Evolutionary conservation across 148 eudicot genomes (phyloP), one percentile per base, ranked within the genome.

Genomic region (Rhododendron griersonianum): DNA sequence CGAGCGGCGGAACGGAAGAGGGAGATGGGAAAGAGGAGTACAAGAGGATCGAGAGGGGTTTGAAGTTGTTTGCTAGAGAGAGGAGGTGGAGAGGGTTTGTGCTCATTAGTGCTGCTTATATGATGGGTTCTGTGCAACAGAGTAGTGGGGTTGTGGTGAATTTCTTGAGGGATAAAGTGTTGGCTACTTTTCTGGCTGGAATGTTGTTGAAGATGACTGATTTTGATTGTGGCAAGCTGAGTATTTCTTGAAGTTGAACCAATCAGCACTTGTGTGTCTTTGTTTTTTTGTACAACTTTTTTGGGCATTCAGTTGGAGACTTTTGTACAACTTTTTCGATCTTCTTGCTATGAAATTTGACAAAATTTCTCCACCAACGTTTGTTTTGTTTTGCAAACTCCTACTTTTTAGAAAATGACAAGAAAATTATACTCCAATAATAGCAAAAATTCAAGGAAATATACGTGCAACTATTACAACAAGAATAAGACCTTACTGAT

Each of bases 51-150:
- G 93, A 87, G 86, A 81, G 0, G 4, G 90, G 87, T 0, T 76
- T 94, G 67, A 50, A 78, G 41, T 86, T 81, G 35, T 94, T 47
- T 74, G 95, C 92, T 0, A 75, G 59, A 80, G 85, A 90, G 74
- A 91, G 95, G 88, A 90, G 61, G 65, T 94, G 94, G 96, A 90
- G 94, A 83, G 89, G 89, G 35, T 57, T 89, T 84, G 91, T 88
- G 16, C 91, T 93, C 10, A 86, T 90, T 30, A 73, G 86, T 65
- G 87, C 91, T 2, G 81, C 92, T 28, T 92, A 90, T 86, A 69
- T 91, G 73, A 39, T 92, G 9, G 94, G 95, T 11, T 82, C 76
- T 44, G 77, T 92, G 16, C 90, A 89, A 18, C 92, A 92, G 76
- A 85, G 88, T 35, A 79, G 86, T 76, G 90, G 88, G 87, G 74